Evolutionary conservation across 1,284 basidiomycete species (phyloP), one percentile per base, ranked within the genome.

Genomic region (Heterobasidion irregulare): DNA sequence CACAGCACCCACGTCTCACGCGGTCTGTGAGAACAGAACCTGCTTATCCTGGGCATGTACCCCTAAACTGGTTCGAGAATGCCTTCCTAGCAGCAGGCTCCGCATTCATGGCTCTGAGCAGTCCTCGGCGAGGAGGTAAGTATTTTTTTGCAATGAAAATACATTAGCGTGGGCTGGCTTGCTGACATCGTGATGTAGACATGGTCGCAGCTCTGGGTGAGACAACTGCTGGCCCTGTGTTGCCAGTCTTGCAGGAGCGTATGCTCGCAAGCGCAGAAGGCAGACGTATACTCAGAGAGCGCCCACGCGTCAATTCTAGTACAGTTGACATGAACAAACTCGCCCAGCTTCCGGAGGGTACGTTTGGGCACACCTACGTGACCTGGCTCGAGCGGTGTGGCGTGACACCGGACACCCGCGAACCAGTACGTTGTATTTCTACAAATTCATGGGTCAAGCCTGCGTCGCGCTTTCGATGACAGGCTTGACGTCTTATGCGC

Each of bases 361-460:
- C 91, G 0, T 86, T 98, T 61, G 97, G 96, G 2, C 74, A 84
- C 57, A 85, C 91, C 55, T 99, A 98, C 70, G 78, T 86, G 55
- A 89, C 87, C 54, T 99, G 97, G 96, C 78, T 99, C 5, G 84
- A 92, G 59, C 78, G 86, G 46, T 93, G 92, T 68, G 84, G 86
- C 4, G 89, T 98, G n/a, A 94, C 92, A 1, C 97, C 97, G 6
- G 97, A 99, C 70, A 95, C 95, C 45, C 77, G 96, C 57, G 91
- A 90, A 64, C 87, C 91, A 7, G 95, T 96, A 64, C 63, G 89
- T 70, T 8, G 38, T 26, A n/a, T 41, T 41, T 41, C 4, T 41
- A 2, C 38, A 12, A 6, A n/a, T 41, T 26, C 26, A 26, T 26
- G 26, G 38, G 38, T 41, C 38, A 41, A 41, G n/a, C 12, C 38